Evolutionary conservation across 1,284 basidiomycete species (phyloP).

Genomic region (Stereum hirsutum): DNA sequence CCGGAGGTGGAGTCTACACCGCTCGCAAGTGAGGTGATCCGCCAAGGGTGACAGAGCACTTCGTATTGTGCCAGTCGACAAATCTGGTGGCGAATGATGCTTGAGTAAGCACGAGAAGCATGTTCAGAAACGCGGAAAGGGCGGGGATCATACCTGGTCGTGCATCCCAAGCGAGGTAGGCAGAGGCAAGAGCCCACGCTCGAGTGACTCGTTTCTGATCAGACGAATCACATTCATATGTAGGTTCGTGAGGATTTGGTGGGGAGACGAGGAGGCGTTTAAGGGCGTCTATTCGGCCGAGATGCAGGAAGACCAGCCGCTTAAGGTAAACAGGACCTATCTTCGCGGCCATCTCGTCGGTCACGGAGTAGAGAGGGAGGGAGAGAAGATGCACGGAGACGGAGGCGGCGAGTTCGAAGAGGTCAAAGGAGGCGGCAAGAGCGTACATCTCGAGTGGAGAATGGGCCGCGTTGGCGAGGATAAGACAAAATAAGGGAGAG

Average conservation of each 20-base stretch:
- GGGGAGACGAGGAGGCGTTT: constrained; percentile 25
- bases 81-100: constrained; percentile 17
- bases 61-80: constrained; percentile 25
- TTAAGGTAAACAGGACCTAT: constrained; percentile 32
- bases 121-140: background rate
- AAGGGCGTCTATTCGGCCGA: constrained; percentile 24
- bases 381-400: constrained; percentile 27
- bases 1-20: constrained; percentile 48
- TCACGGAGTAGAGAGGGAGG: constrained; percentile 20
- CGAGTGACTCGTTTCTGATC: constrained; percentile 21
- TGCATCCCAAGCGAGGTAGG: constrained; percentile 26
- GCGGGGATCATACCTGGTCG: constrained; percentile 19
- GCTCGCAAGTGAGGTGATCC: constrained; percentile 27
- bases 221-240: constrained; percentile 16
- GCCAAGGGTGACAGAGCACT: constrained; percentile 24
- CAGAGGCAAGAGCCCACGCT: constrained; percentile 26
- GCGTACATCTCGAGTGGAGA: constrained; percentile 27
- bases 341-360: constrained; percentile 22
- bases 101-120: background rate
- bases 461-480: constrained; percentile 21
- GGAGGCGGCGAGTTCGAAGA: constrained; percentile 25
- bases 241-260: constrained; percentile 22
- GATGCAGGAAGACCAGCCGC: constrained; percentile 30
- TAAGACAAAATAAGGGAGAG: constrained; percentile 19
- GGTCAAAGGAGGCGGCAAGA: constrained; percentile 22